Base-by-base conservation (phyloP, 139 green algal species). In the Ettlia oleoabundans region DNA sequence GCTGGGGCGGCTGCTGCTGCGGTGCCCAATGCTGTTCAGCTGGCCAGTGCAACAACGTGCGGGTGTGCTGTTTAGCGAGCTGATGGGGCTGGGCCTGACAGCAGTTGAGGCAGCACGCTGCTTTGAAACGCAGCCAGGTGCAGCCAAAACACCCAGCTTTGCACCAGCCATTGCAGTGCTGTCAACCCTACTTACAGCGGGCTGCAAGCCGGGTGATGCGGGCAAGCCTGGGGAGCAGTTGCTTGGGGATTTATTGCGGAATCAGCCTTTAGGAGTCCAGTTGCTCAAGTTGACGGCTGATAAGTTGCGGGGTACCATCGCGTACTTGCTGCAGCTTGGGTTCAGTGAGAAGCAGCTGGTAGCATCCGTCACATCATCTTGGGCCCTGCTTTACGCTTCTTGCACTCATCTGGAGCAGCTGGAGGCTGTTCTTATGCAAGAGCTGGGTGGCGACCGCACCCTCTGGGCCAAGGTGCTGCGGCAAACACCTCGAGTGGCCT, bases 21-120 rank as follows among this genome's bases (percentile, higher is more conserved):
- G 32, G 21, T 78, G 71, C 71, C 71, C 71, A 1, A 3, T 37
- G 21, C 51, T 78, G 32, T 78, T 78, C 47, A 78, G 51, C 47
- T 51, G 71, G 71, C 51, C 51, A 18, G 51, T 18, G 24, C 47
- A 78, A 51, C 32, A 78, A 32, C 71, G 71, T 9, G 71, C 51
- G 13, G 71, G 15, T 1, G 33, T 78, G 71, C 71, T 78, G 71
- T 51, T 66, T 52, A 47, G 71, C 28, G 32, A 78, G 71, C 71
- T 78, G 71, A 37, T 26, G 51, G 7, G 13, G 32, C 71, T 78
- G 47, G 71, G 71, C 32, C 51, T 78, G 35, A 37, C 71, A 9
- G 71, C 51, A 7, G 22, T 8, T 4, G 21, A 78, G 71, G 71
- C 71, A 7, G 71, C 33, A 2, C 22, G 35, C 7, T 78, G 71